These are phyloP conservation scores for Exophiala oligosperma DNA, from an alignment of 2,329 filamentous ascomycete species.

Conservation along the genomic window DNA sequence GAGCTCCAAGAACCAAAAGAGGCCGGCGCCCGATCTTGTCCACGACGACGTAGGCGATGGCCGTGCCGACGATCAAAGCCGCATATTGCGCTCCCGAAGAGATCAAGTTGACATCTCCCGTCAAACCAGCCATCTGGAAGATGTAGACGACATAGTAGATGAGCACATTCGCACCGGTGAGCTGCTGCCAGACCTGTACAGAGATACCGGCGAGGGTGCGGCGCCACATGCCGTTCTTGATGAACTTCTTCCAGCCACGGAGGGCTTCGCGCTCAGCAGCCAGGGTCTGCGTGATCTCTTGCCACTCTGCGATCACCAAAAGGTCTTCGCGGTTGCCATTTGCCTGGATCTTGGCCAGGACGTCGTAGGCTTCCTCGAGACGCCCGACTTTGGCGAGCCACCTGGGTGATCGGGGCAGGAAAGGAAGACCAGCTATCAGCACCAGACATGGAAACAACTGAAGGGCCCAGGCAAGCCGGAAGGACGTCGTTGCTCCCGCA, in stretches of 20 bases:
- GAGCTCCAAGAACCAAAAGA: conserved; percentile 63
- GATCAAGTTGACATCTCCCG: conserved; percentile 58
- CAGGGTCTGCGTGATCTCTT: conserved; percentile 56
- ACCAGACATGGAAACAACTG: conserved; percentile 45
- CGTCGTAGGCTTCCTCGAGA: conserved; percentile 52
- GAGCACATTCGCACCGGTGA: conserved; percentile 67
- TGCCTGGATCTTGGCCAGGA: conserved; percentile 60
- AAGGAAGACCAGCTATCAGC: conserved; percentile 37
- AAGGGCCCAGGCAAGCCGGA: conserved; percentile 49
- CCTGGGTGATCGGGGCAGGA: conserved; percentile 57
- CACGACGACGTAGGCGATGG: conserved; percentile 72
- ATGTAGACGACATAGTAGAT: conserved; percentile 58
- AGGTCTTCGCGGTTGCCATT: conserved; percentile 64
- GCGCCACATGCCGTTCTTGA: conserved; percentile 72
- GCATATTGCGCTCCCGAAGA: conserved; percentile 72
- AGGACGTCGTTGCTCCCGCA: conserved; percentile 50
- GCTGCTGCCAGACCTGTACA: conserved; percentile 72
- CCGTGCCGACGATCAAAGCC: conserved; percentile 77
- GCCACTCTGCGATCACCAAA: conserved; percentile 66
- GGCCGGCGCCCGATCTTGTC: conserved; percentile 73
- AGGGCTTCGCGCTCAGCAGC: background rate
- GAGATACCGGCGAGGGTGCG: conserved; percentile 70
- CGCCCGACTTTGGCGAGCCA: conserved; percentile 64
- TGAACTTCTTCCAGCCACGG: conserved; percentile 54
- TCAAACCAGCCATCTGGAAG: conserved; percentile 67